phyloP scores from a whole-genome alignment of 1,284 basidiomycete species.

The Porodaedalea pini region DNA sequence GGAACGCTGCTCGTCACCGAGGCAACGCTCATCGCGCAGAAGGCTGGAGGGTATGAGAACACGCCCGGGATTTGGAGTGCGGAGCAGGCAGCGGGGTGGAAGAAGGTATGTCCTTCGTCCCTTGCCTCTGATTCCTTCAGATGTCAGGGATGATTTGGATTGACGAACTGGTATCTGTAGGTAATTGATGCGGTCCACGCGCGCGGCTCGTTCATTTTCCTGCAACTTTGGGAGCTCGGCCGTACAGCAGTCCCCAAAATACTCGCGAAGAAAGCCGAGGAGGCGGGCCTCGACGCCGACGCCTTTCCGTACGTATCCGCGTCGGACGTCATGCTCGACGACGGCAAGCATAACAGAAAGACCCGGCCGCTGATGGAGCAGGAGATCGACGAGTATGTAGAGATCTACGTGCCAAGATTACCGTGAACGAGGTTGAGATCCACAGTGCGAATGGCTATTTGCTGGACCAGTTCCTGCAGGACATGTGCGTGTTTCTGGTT shows the following conservation, averaged over 20 bases:
- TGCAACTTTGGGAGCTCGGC: slow-evolving; percentile 50
- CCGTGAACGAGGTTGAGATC: slow-evolving; percentile 32
- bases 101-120: too few species aligned
- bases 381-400: slow-evolving; percentile 37
- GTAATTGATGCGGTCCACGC: slow-evolving; percentile 39
- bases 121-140: too few species aligned
- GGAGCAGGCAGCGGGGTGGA: slow-evolving; percentile 32
- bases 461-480: slow-evolving; percentile 24
- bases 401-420: slow-evolving; percentile 28
- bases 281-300: slow-evolving; percentile 19
- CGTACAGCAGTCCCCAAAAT: slow-evolving; percentile 33
- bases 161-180: too few species aligned
- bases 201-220: slow-evolving; percentile 42
- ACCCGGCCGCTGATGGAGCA: slow-evolving; percentile 34
- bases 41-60: slow-evolving; percentile 22
- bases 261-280: slow-evolving; percentile 25
- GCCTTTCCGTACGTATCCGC: slow-evolving; percentile 35
- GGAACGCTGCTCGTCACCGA: slow-evolving; percentile 33
- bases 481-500: slow-evolving; percentile 13
- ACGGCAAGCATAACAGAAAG: neutral
- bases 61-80: slow-evolving; percentile 28
- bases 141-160: too few species aligned
- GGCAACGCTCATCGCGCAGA: slow-evolving; percentile 28
- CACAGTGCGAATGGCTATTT: slow-evolving; percentile 22
- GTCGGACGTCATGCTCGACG: slow-evolving; percentile 38